Conservation (phyloP, 2,329 filamentous ascomycete genomes). For the Epichloe glyceriae region DNA sequence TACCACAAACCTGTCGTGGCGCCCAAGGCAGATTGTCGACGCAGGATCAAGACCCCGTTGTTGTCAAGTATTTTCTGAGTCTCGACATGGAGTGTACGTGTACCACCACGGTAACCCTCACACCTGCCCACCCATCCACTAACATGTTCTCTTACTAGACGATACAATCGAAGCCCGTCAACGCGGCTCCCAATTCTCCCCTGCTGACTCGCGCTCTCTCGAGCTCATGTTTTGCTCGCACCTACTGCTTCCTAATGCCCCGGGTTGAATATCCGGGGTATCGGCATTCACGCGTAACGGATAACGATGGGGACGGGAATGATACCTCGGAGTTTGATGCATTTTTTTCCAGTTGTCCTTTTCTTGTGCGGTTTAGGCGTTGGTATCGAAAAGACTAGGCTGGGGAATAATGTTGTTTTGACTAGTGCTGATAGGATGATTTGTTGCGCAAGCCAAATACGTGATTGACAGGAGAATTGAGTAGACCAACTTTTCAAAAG, state of each 20-base stretch:
- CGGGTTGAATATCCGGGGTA: constrained; percentile 1
- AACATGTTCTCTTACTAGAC: constrained; percentile 10
- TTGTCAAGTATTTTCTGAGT: constrained; percentile 40
- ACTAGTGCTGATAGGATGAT: too few species aligned
- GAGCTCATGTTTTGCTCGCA: constrained; percentile 38
- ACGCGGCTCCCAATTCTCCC: constrained; percentile 37
- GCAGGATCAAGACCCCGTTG: constrained; percentile 31
- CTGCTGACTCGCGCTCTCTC: constrained; percentile 34
- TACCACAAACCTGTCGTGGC: constrained; percentile 38
- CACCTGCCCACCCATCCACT: background rate
- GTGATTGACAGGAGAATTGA: too few species aligned
- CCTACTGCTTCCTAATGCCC: constrained; percentile 27
- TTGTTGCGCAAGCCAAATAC: too few species aligned
- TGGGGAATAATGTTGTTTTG: too few species aligned
- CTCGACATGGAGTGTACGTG: constrained; percentile 47
- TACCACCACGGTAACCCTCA: constrained; percentile 5
- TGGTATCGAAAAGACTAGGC: background rate
- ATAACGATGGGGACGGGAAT: constrained; percentile 16
- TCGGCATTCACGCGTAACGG: constrained; percentile 11
- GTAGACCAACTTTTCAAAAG: too few species aligned
- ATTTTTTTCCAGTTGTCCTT: background rate
- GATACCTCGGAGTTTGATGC: constrained; percentile 12
- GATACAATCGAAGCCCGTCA: constrained; percentile 30
- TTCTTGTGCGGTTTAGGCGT: background rate
- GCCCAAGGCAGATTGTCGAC: constrained; percentile 35